Evolutionary conservation across 1,284 basidiomycete genomes (phyloP), one percentile per base, ranked within the genome.

Genomic region (Coniferiporia weirii): DNA sequence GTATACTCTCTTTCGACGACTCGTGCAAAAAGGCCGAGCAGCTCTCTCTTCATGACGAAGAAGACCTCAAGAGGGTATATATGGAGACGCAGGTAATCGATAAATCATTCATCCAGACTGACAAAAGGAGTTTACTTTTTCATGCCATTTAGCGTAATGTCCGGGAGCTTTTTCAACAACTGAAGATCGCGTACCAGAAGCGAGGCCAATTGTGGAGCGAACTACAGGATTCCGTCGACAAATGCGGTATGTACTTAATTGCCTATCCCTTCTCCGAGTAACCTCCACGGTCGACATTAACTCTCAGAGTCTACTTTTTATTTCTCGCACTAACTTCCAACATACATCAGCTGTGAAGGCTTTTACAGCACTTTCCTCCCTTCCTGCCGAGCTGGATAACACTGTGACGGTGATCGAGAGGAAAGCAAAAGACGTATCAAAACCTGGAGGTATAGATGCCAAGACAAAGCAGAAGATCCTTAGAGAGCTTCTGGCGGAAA

Each of bases 11-110:
- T 1, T 81, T 83, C 67, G 79, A 84, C 66, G 74, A 77, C 49
- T 79, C 77, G 6, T 80, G 80, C 71, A 82, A 81, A 66, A 73
- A 74, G 22, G 67, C 78, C 46, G 83, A 85, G 65, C 64, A 67
- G 0, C 68, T 75, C 46, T 70, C 73, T 13, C 70, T 78, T 47
- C 68, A 67, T 15, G 74, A 79, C 58, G 72, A 79, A 60, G 74
- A 77, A 53, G 74, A 76, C 20, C 56, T 82, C 10, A 71, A 71
- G 64, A 69, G 73, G 4, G 71, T 71, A 19, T 75, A 76, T 64
- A 59, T 66, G 22, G 69, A 70, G 15, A 71, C 73, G 20, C 72
- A 79, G 71, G 82, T 78, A 15, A 17, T 50, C 5, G 5, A 64
- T 61, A 43, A 55, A 35, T 52, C 38, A 27, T 17, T 17, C 32